phyloP scores from a whole-genome alignment of 495 filamentous ascomycete genomes.

The Podospora didyma region DNA sequence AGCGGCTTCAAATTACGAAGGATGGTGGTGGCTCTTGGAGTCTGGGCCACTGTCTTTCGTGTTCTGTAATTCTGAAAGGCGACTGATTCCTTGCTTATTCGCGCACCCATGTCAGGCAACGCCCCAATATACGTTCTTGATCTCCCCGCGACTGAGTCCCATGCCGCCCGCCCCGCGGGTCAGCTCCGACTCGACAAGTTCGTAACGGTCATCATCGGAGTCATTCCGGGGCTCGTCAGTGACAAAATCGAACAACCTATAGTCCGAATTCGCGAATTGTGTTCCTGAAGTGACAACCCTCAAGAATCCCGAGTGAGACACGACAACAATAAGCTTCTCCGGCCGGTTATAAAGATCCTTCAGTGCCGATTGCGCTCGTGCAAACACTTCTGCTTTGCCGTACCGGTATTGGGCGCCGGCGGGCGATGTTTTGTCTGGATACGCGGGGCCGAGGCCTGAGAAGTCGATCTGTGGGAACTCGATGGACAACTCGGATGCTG shows the following conservation, averaged over 20 bases:
- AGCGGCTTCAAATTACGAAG: too few relatives aligned
- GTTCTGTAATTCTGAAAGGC: too few relatives aligned
- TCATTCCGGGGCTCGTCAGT: slow-evolving; percentile 18
- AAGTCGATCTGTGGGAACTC: slow-evolving; percentile 54
- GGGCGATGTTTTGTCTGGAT: slow-evolving; percentile 52
- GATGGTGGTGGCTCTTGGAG: too few relatives aligned
- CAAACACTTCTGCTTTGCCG: slow-evolving; percentile 40
- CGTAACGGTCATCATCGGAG: slow-evolving; percentile 24
- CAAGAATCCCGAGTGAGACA: slow-evolving; percentile 58
- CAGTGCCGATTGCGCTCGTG: slow-evolving; percentile 43
- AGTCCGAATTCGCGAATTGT: slow-evolving; percentile 56
- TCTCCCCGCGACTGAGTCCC: slow-evolving; percentile 6
- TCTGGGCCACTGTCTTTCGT: too few relatives aligned
- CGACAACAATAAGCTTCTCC: slow-evolving; percentile 57
- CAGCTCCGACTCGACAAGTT: slow-evolving; percentile 21
- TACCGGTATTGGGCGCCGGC: slow-evolving; percentile 39
- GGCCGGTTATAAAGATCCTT: slow-evolving; percentile 44
- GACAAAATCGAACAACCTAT: slow-evolving; percentile 55
- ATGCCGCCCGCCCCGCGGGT: slow-evolving; percentile 10
- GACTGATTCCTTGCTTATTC: too few relatives aligned
- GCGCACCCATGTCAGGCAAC: too few relatives aligned
- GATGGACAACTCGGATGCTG: slow-evolving; percentile 32
- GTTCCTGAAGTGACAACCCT: slow-evolving; percentile 40
- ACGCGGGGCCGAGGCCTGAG: slow-evolving; percentile 47
- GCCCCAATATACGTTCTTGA: background rate